Evolutionary conservation across 2,329 filamentous ascomycete genomes (phyloP).

Genomic region (Biscogniauxia sp.): DNA sequence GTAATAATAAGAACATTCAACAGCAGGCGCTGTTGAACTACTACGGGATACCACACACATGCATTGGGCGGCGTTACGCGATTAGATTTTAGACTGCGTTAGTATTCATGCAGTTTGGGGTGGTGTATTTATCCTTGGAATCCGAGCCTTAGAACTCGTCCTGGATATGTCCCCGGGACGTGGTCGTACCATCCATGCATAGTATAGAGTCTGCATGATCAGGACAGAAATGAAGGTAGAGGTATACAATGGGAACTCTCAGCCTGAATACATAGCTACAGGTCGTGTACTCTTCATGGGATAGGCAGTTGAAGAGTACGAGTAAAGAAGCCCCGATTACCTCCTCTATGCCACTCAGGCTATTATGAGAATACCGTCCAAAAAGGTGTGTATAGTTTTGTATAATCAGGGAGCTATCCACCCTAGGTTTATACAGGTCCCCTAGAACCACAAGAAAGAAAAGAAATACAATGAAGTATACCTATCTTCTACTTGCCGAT

Average conservation of each 20-base stretch:
- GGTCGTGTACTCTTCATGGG: neutral
- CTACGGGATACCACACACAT: constrained; percentile 18
- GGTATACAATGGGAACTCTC: neutral
- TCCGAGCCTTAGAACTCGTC: neutral
- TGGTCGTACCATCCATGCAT: neutral
- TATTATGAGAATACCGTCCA: too few relatives aligned
- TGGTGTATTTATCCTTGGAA: neutral
- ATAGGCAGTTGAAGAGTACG: neutral
- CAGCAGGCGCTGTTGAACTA: constrained; percentile 9
- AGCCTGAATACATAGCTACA: neutral
- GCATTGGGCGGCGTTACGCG: constrained; percentile 28
- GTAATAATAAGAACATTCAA: constrained; percentile 30
- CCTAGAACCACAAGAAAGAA: too few relatives aligned
- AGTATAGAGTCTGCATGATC: neutral
- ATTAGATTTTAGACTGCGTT: constrained; percentile 12
- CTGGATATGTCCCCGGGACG: neutral
- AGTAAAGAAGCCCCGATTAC: too few relatives aligned
- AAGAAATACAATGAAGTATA: too few relatives aligned
- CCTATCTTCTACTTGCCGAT: too few relatives aligned
- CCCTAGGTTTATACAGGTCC: too few relatives aligned
- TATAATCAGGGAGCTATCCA: too few relatives aligned
- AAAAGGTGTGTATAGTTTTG: too few relatives aligned
- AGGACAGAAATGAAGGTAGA: neutral
- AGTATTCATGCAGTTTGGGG: neutral
- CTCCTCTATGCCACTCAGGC: too few relatives aligned